Conservation (phyloP, 2,329 filamentous ascomycete species). For the Penicillium brasilianum region DNA sequence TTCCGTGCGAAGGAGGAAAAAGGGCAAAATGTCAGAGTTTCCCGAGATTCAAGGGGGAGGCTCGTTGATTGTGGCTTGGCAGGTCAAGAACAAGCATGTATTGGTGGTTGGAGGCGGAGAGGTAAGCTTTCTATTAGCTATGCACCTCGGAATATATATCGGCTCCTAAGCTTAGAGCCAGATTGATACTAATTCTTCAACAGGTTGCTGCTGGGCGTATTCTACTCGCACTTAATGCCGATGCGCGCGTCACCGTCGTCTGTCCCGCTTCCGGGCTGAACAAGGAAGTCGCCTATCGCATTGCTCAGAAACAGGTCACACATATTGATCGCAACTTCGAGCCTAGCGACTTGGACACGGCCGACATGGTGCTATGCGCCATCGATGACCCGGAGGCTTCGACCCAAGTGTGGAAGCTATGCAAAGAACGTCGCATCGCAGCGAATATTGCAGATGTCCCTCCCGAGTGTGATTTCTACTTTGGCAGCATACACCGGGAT, state of each 20-base stretch:
- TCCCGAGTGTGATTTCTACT: conserved; percentile 97
- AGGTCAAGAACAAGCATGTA: conserved; percentile 84
- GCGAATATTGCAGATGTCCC: conserved; percentile 98
- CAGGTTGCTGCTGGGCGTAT: conserved; percentile 96
- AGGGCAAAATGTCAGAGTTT: conserved; percentile 61
- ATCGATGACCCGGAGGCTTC: conserved; percentile 94
- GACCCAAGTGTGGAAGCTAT: conserved; percentile 87
- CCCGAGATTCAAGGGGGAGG: conserved; percentile 86
- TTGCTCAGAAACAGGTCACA: conserved; percentile 74
- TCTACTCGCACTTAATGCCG: conserved; percentile 90
- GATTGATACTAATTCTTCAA: background rate
- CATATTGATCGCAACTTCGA: conserved; percentile 85
- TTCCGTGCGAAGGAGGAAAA: background rate
- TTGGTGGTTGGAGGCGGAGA: conserved; percentile 95
- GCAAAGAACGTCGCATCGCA: conserved; percentile 80
- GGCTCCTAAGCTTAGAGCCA: background rate
- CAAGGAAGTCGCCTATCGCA: conserved; percentile 82
- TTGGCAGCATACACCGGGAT: conserved; percentile 92
- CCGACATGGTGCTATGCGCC: conserved; percentile 88
- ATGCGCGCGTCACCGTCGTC: conserved; percentile 86
- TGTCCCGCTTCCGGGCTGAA: conserved; percentile 81
- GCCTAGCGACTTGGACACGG: conserved; percentile 79
- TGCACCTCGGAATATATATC: conserved; percentile 31
- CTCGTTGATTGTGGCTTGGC: conserved; percentile 94
- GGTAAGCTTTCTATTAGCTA: conserved; percentile 59